Percentiles rank a stretch among this genome's conserved stretches.
Evolutionary conservation across 192 early-diverging fungal species (phyloP).

Genomic region (Coemansia biformis): DNA sequence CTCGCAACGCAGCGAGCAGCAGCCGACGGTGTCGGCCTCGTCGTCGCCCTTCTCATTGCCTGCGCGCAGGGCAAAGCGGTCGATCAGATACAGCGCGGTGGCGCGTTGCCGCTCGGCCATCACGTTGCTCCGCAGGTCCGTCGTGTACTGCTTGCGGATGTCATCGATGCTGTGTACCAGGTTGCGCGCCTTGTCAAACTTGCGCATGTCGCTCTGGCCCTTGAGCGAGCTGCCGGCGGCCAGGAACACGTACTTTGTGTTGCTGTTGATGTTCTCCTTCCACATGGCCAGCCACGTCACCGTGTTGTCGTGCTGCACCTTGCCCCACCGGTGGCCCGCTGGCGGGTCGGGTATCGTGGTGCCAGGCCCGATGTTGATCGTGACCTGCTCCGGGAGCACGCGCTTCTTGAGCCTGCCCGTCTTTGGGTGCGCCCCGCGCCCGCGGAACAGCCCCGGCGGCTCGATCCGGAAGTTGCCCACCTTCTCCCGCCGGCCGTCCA

Average conservation of each 20-base stretch:
- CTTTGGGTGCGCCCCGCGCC: conserved; percentile 95
- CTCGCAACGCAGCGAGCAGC: conserved; percentile 92
- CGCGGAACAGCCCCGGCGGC: conserved; percentile 93
- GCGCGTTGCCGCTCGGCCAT: conserved; percentile 85
- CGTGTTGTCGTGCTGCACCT: conserved; percentile 80
- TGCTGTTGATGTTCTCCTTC: conserved; percentile 97
- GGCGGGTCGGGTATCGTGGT: conserved; percentile 78
- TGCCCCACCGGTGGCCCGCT: conserved; percentile 82
- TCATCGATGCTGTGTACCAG: conserved; percentile 61
- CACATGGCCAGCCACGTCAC: conserved; percentile 97
- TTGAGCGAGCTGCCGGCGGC: conserved; percentile 90
- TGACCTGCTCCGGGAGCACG: conserved; percentile 90
- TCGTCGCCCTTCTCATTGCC: conserved; percentile 98
- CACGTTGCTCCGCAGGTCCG: conserved; percentile 71
- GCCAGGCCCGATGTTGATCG: conserved; percentile 80
- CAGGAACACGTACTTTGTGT: conserved; percentile 91
- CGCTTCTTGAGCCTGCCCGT: conserved; percentile 85
- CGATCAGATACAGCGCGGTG: conserved; percentile 94
- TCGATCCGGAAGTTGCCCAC: conserved; percentile 97
- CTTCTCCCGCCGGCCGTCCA: conserved; percentile 93
- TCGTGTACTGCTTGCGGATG: conserved; percentile 76
- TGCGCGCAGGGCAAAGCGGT: conserved; percentile 87
- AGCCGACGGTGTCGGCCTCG: conserved; percentile 98
- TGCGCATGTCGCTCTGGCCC: conserved; percentile 90
- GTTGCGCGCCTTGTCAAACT: conserved; percentile 91